Evolutionary conservation across 2,329 filamentous ascomycete species (phyloP), one percentile per base, ranked within the genome.

Genomic region (Aureobasidium sp.): DNA sequence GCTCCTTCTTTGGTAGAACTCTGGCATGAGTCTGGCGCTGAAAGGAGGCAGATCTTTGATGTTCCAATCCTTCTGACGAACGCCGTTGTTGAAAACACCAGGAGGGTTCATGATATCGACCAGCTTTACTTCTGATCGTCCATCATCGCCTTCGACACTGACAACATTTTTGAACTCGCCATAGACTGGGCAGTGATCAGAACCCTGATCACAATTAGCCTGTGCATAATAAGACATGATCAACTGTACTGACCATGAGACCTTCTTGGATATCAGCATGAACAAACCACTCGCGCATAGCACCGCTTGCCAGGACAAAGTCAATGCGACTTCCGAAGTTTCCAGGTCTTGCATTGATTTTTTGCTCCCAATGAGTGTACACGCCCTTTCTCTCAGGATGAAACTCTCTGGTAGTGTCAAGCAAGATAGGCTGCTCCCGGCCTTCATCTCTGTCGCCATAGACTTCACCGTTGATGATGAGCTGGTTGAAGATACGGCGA

Each of bases 281-380:
- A 29, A 77, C 79, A 69, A 96, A 89, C 91, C 92, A 97, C 57
- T 82, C 77, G 68, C 86, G 89, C 78, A 96, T 89, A 39, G 83
- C 82, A 44, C 87, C 79, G 66, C 86, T 94, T 71, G 91, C 96
- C 3, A 97, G 81, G 19, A 99, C 83, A 74, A 96, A 97, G 74
- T 99, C 94, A 68, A 97, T 97, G 39, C 94, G 85, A 60, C 90
- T 88, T 6, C 94, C 94, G 73, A 88, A 95, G 72, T 97, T 97
- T 2, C 90, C 91, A 3, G 93, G 93, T n/a, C 94, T 82, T n/a
- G 90, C 90, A 73, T 97, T 97, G 70, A 91, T 89, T 72, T 89
- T 92, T 56, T 90, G 92, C 66, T 97, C 91, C 93, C 93, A 97
- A 73, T 93, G 96, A 0, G 94, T 97, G 73, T 91, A 97, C 94